Evolutionary conservation across 106 monocot genomes (phyloP).

Genomic region (Allium cepa): DNA sequence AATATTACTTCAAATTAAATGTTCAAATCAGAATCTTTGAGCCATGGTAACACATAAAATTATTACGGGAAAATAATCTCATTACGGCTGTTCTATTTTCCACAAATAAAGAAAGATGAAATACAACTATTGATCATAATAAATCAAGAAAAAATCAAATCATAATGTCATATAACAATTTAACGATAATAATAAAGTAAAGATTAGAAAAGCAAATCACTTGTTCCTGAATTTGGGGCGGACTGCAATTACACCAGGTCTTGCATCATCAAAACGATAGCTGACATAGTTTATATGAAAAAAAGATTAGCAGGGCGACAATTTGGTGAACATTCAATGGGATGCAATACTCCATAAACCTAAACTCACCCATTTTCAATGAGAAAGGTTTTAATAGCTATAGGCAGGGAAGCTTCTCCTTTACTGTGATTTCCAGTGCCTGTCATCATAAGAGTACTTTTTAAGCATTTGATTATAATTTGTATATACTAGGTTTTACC

Average conservation of each 20-base stretch:
- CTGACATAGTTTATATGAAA: slow-evolving; percentile 16
- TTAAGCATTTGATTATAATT: no score
- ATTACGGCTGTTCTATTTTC: no score
- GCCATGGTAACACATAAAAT: no score
- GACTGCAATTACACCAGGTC: slow-evolving; percentile 62
- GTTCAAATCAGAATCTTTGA: no score
- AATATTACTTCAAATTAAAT: no score
- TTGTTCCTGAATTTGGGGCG: slow-evolving; percentile 62
- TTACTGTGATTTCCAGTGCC: slow-evolving; percentile 86
- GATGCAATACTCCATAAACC: neutral
- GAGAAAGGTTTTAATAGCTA: slow-evolving; percentile 70
- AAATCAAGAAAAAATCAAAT: no score
- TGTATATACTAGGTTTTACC: no score
- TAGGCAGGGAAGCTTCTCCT: slow-evolving; percentile 79
- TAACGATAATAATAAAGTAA: no score
- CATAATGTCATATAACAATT: no score
- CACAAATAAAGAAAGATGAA: no score
- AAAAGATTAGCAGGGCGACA: neutral
- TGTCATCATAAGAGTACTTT: slow-evolving; percentile 6
- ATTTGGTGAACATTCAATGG: neutral
- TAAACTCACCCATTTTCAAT: slow-evolving; percentile 58
- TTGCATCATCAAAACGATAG: slow-evolving; percentile 76
- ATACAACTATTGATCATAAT: no score
- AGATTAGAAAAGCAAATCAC: neutral
- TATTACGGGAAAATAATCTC: no score